phyloP scores from a whole-genome alignment of 495 filamentous ascomycete genomes.

The Daldinia concentrica region DNA sequence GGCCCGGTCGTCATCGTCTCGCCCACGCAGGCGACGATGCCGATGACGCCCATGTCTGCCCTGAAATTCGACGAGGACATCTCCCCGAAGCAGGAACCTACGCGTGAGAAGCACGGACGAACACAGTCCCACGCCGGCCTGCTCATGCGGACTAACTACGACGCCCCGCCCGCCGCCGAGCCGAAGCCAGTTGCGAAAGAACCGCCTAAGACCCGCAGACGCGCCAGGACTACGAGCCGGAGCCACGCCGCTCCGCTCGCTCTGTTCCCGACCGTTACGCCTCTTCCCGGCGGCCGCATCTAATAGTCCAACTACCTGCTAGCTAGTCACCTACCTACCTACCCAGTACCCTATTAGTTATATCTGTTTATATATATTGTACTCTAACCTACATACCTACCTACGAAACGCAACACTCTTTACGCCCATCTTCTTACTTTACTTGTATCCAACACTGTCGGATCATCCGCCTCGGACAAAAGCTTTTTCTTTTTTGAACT shows the following conservation, averaged over 20 bases:
- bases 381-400: not conserved
- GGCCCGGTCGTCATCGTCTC: constrained; percentile 6
- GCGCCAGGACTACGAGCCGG: constrained; percentile 45
- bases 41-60: not conserved
- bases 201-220: constrained; percentile 37
- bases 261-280: constrained; percentile 37
- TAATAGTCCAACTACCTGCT: constrained; percentile 11
- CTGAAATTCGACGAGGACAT: constrained; percentile 3
- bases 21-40: constrained; percentile 7
- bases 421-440: constrained; percentile 5
- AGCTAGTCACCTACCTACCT: not conserved
- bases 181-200: constrained; percentile 25
- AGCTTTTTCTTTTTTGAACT: constrained; percentile 7
- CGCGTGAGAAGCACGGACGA: constrained; percentile 37
- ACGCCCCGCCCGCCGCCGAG: constrained; percentile 15
- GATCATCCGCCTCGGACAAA: constrained; percentile 14
- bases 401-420: constrained; percentile 14
- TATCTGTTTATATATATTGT: constrained; percentile 10
- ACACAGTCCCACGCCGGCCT: constrained; percentile 42
- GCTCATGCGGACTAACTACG: constrained; percentile 30
- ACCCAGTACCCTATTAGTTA: not conserved
- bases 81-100: constrained; percentile 17
- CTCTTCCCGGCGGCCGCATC: constrained; percentile 20
- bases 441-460: not conserved
- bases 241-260: constrained; percentile 44